A percentile compares a stretch with the other conserved stretches of the same genome.
Conservation (phyloP, 352 stramenopile genomes). For the Globisporangium mamillatum region DNA sequence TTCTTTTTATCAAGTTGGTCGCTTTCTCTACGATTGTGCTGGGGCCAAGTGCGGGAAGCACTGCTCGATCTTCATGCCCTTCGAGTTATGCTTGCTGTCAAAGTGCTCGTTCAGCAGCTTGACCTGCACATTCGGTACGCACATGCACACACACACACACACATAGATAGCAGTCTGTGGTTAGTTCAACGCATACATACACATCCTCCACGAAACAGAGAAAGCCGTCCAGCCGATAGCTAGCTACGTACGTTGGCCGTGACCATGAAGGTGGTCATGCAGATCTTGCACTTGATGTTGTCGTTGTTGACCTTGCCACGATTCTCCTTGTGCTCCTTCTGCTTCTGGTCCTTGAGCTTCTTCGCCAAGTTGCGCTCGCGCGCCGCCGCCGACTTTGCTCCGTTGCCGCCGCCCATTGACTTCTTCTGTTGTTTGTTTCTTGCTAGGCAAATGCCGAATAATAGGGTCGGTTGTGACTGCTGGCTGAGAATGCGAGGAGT, state of each 20-base stretch:
- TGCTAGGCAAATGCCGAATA: background rate
- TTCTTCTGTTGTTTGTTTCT: background rate
- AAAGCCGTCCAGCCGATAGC: background rate
- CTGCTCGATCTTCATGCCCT: slow-evolving; percentile 66
- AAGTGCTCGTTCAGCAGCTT: slow-evolving; percentile 73
- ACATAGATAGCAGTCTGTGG: background rate
- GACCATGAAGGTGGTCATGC: slow-evolving; percentile 86
- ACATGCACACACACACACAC: background rate
- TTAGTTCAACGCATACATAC: background rate
- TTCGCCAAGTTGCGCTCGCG: slow-evolving; percentile 83
- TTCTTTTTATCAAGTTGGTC: background rate
- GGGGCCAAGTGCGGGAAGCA: slow-evolving; percentile 52
- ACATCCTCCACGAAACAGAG: background rate
- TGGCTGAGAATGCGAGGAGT: background rate
- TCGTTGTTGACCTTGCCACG: slow-evolving; percentile 79
- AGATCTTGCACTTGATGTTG: slow-evolving; percentile 87
- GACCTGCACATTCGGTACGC: slow-evolving; percentile 23
- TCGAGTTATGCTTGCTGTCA: slow-evolving; percentile 66
- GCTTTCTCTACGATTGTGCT: slow-evolving; percentile 3
- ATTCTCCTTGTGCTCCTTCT: slow-evolving; percentile 76
- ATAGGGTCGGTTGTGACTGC: background rate
- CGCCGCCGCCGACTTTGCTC: slow-evolving; percentile 76
- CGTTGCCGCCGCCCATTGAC: slow-evolving; percentile 78
- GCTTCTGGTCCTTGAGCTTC: slow-evolving; percentile 83
- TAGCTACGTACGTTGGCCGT: slow-evolving; percentile 63